Base-by-base conservation (phyloP, 176 grass and related monocot genomes). In the Lolium rigidum region DNA sequence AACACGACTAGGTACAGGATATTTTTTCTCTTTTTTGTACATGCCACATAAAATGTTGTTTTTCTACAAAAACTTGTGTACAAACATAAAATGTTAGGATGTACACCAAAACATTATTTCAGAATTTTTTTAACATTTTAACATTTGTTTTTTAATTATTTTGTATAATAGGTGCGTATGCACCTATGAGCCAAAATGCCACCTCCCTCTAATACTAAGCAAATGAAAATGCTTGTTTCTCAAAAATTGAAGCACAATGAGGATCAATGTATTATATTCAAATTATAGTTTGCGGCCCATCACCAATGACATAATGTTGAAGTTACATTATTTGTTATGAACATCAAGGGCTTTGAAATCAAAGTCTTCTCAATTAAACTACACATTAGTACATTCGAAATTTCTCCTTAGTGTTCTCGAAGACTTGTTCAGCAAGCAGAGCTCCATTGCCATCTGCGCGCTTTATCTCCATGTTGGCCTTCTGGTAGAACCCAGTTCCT, bases 391-490 rank as follows among this genome's bases (percentile, higher is more conserved):
- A 98, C 95, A 98, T 95, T 82, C 70, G 93, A 74, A 98, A 95
- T 84, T 98, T 98, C 81, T 90, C 83, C 90, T 89, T 95, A 6
- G 95, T 98, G 77, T 90, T 98, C 93, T 98, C 93, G 44, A 98
- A 98, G 58, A 98, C 93, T 83, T 98, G 89, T 57, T 98, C 95
- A 11, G 95, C 93, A 83, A 98, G 93, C 38, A 98, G 59, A 64
- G 91, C 95, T 80, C 95, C 95, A 31, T 94, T 98, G 28, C 95
- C 95, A 89, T 94, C 93, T 1, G 91, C 95, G 6, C 80, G 80
- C 83, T 94, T 98, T 67, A 98, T 98, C 87, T 98, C 95, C 77
- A 98, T 60, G 75, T 91, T 90, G 37, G 95, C 89, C 73, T 98
- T 98, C 90, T 98, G 95, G 70, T 98, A 98, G 84, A 79, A 89